These are phyloP conservation scores for Volvox africanus DNA, from an alignment of 139 green algal species.

Conservation along the genomic window DNA sequence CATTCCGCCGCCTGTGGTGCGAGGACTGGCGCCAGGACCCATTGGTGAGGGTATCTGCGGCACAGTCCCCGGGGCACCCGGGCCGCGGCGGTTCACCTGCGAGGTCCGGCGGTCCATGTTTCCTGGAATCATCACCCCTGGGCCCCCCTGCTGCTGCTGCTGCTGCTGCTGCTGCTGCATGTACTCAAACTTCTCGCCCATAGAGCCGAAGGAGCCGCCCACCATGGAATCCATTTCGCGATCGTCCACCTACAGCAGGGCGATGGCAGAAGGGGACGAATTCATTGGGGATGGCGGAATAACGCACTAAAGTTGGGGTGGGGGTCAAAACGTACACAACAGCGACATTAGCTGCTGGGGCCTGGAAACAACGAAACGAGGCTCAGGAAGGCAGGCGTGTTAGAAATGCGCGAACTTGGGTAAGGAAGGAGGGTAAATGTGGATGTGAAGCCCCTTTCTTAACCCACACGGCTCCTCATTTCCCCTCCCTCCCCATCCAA, in stretches of 20 bases:
- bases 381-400: no score
- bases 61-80: neutral
- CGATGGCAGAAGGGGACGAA: neutral
- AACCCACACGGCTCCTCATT: no score
- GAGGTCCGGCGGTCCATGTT: slow-evolving; percentile 37
- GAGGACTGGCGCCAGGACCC: slow-evolving; percentile 24
- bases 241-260: slow-evolving; percentile 41
- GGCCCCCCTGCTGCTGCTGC: slow-evolving; percentile 9
- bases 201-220: slow-evolving; percentile 40
- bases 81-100: slow-evolving; percentile 20
- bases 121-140: neutral
- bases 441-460: no score
- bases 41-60: slow-evolving; percentile 35
- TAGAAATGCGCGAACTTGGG: no score
- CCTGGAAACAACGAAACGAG: no score
- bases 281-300: neutral
- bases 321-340: no score
- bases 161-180: slow-evolving; percentile 31
- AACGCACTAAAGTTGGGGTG: no score
- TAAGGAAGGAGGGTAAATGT: no score
- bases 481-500: no score
- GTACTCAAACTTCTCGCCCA: slow-evolving; percentile 55
- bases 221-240: slow-evolving; percentile 49
- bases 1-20: neutral
- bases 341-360: no score